Evolutionary conservation across 2,329 filamentous ascomycete genomes (phyloP), one percentile per base, ranked within the genome.

Genomic region (Aureobasidium sp.): DNA sequence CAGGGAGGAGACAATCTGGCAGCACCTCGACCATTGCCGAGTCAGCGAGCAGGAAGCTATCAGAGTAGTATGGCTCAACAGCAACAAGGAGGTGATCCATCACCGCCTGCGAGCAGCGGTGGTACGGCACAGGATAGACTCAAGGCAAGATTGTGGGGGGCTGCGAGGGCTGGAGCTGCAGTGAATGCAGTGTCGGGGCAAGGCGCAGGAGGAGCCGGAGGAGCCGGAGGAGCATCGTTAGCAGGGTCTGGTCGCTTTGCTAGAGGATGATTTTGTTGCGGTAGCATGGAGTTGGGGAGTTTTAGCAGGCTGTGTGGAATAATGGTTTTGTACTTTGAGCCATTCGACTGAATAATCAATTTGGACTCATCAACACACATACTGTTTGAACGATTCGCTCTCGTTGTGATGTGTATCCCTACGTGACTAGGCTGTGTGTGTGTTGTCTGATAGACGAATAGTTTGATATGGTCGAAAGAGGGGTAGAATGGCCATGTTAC

Each of bases 51-150:
- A 20, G 93, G 91, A 18, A 95, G 91, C 74, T 93, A 94, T 75
- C 93, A 96, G 81, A 87, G 80, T 70, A 69, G 76, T 48, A 60
- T 66, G 71, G 76, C 74, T 75, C 80, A 72, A 75, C 69, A 74
- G 76, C 72, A 69, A 73, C 72, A 69, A 72, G 69, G 74, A 66
- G 40, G 77, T 71, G 84, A 71, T 67, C 74, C 68, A 64, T 72
- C 55, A 74, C 73, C 69, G 74, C 69, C 79, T 67, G 68, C 79
- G 67, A 75, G 78, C 73, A 77, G 82, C 68, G 82, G 79, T 3
- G 84, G 84, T 40, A 89, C 90, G 25, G 94, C 94, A 59, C 93
- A 97, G 80, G 93, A 97, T 72, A 85, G 93, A 71, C 82, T 98
- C 71, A 93, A 94, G 75, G 93, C 94, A 73, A 84, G 93, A 68